Evolutionary conservation across 2,329 filamentous ascomycete genomes (phyloP).

Genomic region (Aspergillus fumigatiaffinis): DNA sequence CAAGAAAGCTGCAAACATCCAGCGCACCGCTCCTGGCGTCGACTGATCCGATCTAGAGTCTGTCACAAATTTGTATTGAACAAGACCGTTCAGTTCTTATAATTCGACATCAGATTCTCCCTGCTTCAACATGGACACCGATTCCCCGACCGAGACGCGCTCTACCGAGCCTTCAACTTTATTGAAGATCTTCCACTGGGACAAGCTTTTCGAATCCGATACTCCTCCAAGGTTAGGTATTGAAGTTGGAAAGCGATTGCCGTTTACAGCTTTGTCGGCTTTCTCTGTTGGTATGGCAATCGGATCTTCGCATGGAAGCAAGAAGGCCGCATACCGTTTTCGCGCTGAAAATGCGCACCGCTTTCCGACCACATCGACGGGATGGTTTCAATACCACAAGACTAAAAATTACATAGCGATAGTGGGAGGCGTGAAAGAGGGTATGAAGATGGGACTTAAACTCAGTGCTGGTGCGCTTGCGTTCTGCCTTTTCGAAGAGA

Average conservation of each 20-base stretch:
- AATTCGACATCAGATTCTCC: neutral
- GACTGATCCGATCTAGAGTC: neutral
- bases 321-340: constrained; percentile 74
- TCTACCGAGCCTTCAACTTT: constrained; percentile 11
- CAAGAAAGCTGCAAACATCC: neutral
- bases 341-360: constrained; percentile 95
- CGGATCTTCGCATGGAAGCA: constrained; percentile 68
- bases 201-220: constrained; percentile 36
- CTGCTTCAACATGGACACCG: constrained; percentile 13
- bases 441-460: constrained; percentile 66
- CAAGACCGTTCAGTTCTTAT: neutral
- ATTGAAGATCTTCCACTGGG: constrained; percentile 31
- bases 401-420: constrained; percentile 90
- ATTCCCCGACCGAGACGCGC: constrained; percentile 2
- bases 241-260: constrained; percentile 61
- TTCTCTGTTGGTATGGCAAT: constrained; percentile 67
- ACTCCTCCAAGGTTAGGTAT: constrained; percentile 54
- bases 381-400: constrained; percentile 99
- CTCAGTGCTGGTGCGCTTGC: constrained; percentile 69
- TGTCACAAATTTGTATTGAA: neutral
- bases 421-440: constrained; percentile 73
- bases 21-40: neutral
- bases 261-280: constrained; percentile 59
- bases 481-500: constrained; percentile 80
- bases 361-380: constrained; percentile 73